Evolutionary conservation across 2,329 filamentous ascomycete genomes (phyloP), one percentile per base, ranked within the genome.

Genomic region (Colletotrichum cordylinicola): DNA sequence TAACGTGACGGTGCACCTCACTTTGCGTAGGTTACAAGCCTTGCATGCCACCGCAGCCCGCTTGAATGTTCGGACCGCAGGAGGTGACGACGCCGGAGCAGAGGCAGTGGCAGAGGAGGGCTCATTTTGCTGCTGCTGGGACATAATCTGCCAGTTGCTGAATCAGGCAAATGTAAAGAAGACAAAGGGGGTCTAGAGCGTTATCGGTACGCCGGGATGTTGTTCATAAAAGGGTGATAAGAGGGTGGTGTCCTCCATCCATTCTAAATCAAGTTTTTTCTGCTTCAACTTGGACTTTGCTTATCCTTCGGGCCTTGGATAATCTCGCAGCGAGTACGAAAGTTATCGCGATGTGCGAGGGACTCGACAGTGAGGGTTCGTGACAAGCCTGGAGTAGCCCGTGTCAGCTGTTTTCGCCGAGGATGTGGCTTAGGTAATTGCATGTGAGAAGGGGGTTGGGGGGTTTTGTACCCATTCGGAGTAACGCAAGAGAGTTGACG

Each of bases 1-100:
- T 27, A 78, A 48, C 9, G 79, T 73, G 48, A 81, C 74, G 1
- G 58, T 79, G n/a, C 80, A 81, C 24, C 80, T 72, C 24, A 80
- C 79, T 55, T 81, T 80, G 29, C 80, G 78, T 24, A 60, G 52
- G 9, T 80, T 76, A 58, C 79, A 81, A 37, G 79, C 75, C 27
- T 77, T 76, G 31, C 77, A 80, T 8, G 79, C 79, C n/a, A 77
- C 75, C 16, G 77, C 64, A n/a, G 72, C 72, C 15, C 72, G 60
- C 35, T 71, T 70, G 67, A 74, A 71, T 16, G 67, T 71, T 27
- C 72, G 67, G 7, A 60, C 35, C 10, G 48, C 60, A 5, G 66
- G 43, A 33, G 58, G 66, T 15, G 60, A 64, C 8, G 67, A 58
- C 10, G 60, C 67, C 21, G 48, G 48, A 6, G 27, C 33, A 15